Percentiles rank a stretch among this genome's conserved stretches.
These are phyloP conservation scores for Rutidosis leptorrhynchoides DNA, from an alignment of 129 eudicot species.

Conservation along the genomic window DNA sequence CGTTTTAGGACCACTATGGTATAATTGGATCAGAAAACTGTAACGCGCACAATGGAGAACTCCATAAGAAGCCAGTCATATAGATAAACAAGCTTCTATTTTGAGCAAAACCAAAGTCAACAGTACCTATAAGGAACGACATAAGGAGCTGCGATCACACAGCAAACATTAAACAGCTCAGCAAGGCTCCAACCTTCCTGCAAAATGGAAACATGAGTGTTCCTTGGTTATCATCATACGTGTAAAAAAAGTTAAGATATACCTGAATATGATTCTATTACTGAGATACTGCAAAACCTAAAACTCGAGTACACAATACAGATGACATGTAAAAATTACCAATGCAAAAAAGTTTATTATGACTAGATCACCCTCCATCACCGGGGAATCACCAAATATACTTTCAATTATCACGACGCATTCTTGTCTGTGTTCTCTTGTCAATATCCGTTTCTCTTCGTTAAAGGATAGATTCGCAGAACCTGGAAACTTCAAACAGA, in stretches of 20 bases:
- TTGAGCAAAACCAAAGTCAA: constrained; percentile 4
- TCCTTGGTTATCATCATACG: constrained; percentile 17
- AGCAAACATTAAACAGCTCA: constrained; percentile 67
- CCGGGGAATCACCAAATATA: constrained; percentile 58
- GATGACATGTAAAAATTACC: constrained; percentile 43
- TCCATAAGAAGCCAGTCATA: background rate
- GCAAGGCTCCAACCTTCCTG: constrained; percentile 99
- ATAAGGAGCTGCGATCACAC: constrained; percentile 94
- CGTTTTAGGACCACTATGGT: background rate
- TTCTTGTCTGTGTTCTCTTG: constrained; percentile 70
- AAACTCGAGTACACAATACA: too few relatives aligned
- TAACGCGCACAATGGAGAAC: background rate
- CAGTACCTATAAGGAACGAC: constrained; percentile 82
- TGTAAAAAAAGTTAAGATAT: constrained; percentile 6
- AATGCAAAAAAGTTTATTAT: constrained; percentile 88
- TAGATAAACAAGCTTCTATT: background rate
- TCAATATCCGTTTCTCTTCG: constrained; percentile 50
- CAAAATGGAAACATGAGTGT: constrained; percentile 16
- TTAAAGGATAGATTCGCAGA: constrained; percentile 37
- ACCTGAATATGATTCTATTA: background rate
- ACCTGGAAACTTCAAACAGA: constrained; percentile 41
- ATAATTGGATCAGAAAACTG: background rate
- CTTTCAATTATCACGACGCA: constrained; percentile 64
- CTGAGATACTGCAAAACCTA: background rate
- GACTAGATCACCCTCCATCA: constrained; percentile 59